A percentile compares a stretch with the other conserved stretches of the same genome.
Conservation (phyloP, 129 eudicot species). For the Mikania micrantha region DNA sequence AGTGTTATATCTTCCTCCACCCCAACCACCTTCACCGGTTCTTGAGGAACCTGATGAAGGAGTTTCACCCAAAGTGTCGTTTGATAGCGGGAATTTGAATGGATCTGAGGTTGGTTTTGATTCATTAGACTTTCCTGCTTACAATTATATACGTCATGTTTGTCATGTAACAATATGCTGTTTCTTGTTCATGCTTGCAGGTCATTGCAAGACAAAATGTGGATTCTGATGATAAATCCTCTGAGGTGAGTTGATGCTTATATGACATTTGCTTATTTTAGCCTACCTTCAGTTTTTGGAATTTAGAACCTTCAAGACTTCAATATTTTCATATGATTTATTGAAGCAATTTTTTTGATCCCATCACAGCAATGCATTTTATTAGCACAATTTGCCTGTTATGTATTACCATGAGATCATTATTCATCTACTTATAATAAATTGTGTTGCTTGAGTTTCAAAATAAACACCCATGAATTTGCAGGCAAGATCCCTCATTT, state of each 20-base stretch:
- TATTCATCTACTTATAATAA: not conserved
- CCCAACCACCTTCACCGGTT: constrained; percentile 72
- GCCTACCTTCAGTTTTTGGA: not conserved
- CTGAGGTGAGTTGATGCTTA: constrained; percentile 38
- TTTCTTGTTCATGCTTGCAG: constrained; percentile 28
- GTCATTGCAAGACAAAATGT: constrained; percentile 33
- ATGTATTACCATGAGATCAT: not conserved
- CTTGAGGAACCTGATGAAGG: constrained; percentile 77
- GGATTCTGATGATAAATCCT: constrained; percentile 47
- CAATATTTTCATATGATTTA: not conserved
- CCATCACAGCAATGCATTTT: not conserved
- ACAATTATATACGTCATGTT: not conserved
- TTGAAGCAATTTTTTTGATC: not conserved
- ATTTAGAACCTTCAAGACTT: not conserved
- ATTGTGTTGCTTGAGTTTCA: constrained; percentile 1
- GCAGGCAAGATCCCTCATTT: constrained; percentile 61
- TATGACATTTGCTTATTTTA: not conserved
- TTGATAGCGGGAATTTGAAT: constrained; percentile 34
- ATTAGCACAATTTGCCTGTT: not conserved
- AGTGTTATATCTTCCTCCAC: constrained; percentile 65
- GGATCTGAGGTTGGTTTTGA: constrained; percentile 34
- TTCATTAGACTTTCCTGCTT: not conserved
- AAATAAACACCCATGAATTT: constrained; percentile 6
- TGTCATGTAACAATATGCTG: not conserved
- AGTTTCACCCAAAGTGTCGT: constrained; percentile 40